A percentile compares a stretch with the other conserved stretches of the same genome.
These are phyloP conservation scores for Tricholoma hemisulphureum DNA, from an alignment of 768 basidiomycete genomes.

Conservation along the genomic window DNA sequence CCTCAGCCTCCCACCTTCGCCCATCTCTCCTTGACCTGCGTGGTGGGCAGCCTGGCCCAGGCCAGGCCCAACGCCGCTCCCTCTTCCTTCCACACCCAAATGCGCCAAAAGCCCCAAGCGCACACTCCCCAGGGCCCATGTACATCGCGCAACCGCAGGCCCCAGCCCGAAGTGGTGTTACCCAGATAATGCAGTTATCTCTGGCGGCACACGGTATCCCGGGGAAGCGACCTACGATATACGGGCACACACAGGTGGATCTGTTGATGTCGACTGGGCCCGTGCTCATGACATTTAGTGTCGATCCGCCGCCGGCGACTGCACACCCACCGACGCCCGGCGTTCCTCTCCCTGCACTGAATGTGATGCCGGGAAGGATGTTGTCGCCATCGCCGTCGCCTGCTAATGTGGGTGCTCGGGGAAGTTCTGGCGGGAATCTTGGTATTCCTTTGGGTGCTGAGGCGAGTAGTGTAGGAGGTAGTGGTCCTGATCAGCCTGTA, in stretches of 20 bases:
- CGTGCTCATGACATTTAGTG: slow-evolving; percentile 58
- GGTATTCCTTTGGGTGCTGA: background rate
- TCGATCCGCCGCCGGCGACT: slow-evolving; percentile 44
- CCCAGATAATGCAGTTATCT: slow-evolving; percentile 30
- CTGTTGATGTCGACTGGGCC: slow-evolving; percentile 49
- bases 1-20: slow-evolving; percentile 22
- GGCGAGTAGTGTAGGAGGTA: slow-evolving; percentile 4
- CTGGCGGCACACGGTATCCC: slow-evolving; percentile 12
- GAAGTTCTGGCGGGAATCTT: background rate
- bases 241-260: slow-evolving; percentile 55
- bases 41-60: slow-evolving; percentile 27
- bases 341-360: slow-evolving; percentile 7
- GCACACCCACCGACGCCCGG: slow-evolving; percentile 12
- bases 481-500: background rate
- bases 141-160: slow-evolving; percentile 37
- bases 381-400: background rate
- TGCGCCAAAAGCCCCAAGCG: slow-evolving; percentile 40
- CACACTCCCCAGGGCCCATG: slow-evolving; percentile 54
- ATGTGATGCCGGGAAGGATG: background rate
- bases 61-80: slow-evolving; percentile 34
- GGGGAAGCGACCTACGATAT: slow-evolving; percentile 51
- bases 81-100: slow-evolving; percentile 48
- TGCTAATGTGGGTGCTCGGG: slow-evolving; percentile 3
- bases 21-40: slow-evolving; percentile 33
- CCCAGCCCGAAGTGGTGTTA: slow-evolving; percentile 10